These are phyloP conservation scores for Mycosphaerella sp. DNA, from an alignment of 2,329 filamentous ascomycete species.

Conservation along the genomic window DNA sequence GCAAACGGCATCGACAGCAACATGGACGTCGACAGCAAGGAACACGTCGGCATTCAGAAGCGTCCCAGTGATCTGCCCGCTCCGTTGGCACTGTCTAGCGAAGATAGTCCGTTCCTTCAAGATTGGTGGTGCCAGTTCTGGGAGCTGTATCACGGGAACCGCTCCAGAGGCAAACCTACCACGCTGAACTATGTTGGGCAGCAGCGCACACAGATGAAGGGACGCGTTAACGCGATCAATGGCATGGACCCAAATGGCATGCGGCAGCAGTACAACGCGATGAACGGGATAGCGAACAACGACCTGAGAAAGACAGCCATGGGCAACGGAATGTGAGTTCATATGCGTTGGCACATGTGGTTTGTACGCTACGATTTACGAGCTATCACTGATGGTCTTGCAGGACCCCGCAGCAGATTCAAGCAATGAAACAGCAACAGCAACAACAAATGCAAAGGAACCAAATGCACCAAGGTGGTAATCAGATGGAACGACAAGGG, in stretches of 20 bases:
- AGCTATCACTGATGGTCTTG: slow-evolving; percentile 9
- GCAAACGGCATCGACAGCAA: slow-evolving; percentile 64
- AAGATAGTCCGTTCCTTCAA: slow-evolving; percentile 77
- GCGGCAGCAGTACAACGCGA: slow-evolving; percentile 29
- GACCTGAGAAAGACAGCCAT: slow-evolving; percentile 21
- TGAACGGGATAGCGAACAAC: slow-evolving; percentile 20
- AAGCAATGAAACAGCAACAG: slow-evolving; percentile 59
- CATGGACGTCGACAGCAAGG: slow-evolving; percentile 75
- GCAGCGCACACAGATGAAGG: slow-evolving; percentile 69
- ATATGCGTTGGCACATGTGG: not conserved
- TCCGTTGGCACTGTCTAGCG: slow-evolving; percentile 60
- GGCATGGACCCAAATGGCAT: slow-evolving; percentile 53
- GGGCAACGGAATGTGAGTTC: slow-evolving; percentile 22
- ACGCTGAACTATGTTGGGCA: slow-evolving; percentile 38
- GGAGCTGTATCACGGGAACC: slow-evolving; percentile 86
- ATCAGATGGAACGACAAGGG: slow-evolving; percentile 81
- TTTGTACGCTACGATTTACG: not conserved
- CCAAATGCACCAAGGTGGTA: slow-evolving; percentile 52
- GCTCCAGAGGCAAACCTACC: slow-evolving; percentile 53
- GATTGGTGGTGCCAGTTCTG: slow-evolving; percentile 98
- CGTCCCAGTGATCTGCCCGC: slow-evolving; percentile 73
- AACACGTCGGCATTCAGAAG: slow-evolving; percentile 60
- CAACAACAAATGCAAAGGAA: slow-evolving; percentile 33
- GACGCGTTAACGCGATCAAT: slow-evolving; percentile 61
- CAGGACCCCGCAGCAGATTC: slow-evolving; percentile 35